Conservation (phyloP, 1,139 yeast genomes). For the Zygoascus sp. region DNA sequence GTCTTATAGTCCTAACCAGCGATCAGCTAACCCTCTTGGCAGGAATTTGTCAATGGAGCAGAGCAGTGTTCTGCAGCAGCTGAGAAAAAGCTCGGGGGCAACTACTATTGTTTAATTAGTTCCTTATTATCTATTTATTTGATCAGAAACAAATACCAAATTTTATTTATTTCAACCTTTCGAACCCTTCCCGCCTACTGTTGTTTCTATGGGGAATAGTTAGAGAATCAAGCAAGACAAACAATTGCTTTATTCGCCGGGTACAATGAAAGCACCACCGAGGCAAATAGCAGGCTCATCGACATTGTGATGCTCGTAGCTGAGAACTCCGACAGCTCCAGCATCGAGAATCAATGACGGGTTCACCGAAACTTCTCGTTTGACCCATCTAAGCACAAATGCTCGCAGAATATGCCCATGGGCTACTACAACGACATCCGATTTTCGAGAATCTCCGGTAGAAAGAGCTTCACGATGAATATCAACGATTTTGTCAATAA, state of each 20-base stretch:
- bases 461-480: conserved; percentile 60
- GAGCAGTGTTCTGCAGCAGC: conserved; percentile 43
- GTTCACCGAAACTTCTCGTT: conserved; percentile 51
- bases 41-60: conserved; percentile 48
- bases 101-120: not conserved
- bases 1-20: conserved; percentile 20
- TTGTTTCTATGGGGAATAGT: no score
- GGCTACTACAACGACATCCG: conserved; percentile 79
- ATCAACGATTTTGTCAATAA: conserved; percentile 56
- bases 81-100: conserved; percentile 24
- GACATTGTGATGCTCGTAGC: conserved; percentile 80
- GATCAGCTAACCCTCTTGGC: conserved; percentile 15
- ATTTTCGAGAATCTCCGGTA: conserved; percentile 41
- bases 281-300: conserved; percentile 82
- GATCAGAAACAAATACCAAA: not conserved
- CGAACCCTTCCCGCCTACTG: no score
- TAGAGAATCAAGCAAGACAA: not conserved
- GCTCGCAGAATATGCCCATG: conserved; percentile 93
- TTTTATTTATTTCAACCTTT: not conserved
- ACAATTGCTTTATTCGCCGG: conserved; percentile 35
- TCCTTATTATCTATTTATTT: not conserved
- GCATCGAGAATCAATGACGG: conserved; percentile 87
- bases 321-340: conserved; percentile 89
- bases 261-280: conserved; percentile 65
- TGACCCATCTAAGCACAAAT: conserved; percentile 85